Conservation (phyloP, 75 land plant species). For the Sequoiadendron giganteum region DNA sequence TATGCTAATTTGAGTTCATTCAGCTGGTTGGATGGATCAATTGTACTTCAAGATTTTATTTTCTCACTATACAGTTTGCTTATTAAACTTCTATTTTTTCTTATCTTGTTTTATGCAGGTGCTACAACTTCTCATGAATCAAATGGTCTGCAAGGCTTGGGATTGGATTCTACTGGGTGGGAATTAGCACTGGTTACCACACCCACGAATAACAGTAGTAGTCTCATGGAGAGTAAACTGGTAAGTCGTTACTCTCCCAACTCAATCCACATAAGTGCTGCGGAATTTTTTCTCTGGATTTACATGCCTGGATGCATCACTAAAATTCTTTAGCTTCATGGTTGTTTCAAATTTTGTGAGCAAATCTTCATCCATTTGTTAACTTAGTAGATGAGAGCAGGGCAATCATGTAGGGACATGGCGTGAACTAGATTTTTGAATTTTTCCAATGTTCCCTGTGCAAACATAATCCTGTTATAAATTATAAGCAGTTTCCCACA, state of each 20-base stretch:
- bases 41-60: conserved; percentile 8
- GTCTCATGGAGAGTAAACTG: conserved; percentile 68
- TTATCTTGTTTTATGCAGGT: not conserved
- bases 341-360: not conserved
- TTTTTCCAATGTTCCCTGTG: not conserved
- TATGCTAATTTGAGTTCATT: not conserved
- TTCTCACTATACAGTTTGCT: not conserved
- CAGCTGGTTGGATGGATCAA: not conserved
- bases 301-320: not conserved
- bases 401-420: not conserved
- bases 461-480: not conserved
- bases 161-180: conserved; percentile 69
- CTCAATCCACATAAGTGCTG: not conserved
- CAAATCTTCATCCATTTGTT: not conserved
- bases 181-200: conserved; percentile 87
- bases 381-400: not conserved
- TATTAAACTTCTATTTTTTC: not conserved
- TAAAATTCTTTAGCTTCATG: not conserved
- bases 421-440: not conserved
- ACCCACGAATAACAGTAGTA: conserved; percentile 48
- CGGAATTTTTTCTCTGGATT: not conserved
- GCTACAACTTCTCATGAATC: conserved; percentile 14
- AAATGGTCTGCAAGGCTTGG: conserved; percentile 21
- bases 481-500: not conserved
- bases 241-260: conserved; percentile 34